Conservation (phyloP, 208 protist species). For the Trypanosomatidae sp. region DNA sequence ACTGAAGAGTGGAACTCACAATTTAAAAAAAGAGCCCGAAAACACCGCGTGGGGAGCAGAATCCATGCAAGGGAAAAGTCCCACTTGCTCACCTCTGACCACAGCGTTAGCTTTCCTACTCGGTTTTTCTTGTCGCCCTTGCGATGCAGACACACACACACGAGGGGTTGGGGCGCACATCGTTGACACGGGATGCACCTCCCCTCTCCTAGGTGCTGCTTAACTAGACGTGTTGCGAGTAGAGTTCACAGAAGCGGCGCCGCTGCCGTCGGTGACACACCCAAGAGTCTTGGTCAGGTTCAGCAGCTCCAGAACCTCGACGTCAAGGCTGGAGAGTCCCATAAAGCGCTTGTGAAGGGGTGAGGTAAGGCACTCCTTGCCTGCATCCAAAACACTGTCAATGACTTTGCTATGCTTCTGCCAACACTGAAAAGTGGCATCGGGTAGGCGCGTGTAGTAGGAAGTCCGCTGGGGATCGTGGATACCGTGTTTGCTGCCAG, state of each 20-base stretch:
- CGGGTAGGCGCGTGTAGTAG: neutral
- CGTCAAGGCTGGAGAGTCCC: conserved; percentile 7
- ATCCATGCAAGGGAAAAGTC: neutral
- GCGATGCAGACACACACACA: neutral
- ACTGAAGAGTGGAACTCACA: neutral
- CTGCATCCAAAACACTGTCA: neutral
- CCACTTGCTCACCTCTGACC: neutral
- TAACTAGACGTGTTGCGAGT: neutral
- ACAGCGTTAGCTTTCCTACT: neutral
- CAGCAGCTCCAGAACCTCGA: conserved; percentile 18
- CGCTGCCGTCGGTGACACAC: neutral
- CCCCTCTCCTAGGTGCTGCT: neutral
- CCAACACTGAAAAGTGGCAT: conserved; percentile 12
- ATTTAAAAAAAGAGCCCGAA: neutral
- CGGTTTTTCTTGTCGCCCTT: neutral
- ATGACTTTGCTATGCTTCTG: neutral
- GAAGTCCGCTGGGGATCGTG: neutral
- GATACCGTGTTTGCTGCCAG: neutral
- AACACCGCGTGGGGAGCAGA: neutral
- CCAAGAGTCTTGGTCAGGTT: conserved; percentile 7
- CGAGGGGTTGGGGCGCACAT: neutral
- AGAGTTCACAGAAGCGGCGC: neutral
- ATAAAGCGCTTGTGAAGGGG: neutral
- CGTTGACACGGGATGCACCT: neutral
- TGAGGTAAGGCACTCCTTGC: neutral